A percentile compares a stretch with the other conserved stretches of the same genome.
These are phyloP conservation scores for Trichosanthes truncata DNA, from an alignment of 306 rosid genomes.

Conservation along the genomic window DNA sequence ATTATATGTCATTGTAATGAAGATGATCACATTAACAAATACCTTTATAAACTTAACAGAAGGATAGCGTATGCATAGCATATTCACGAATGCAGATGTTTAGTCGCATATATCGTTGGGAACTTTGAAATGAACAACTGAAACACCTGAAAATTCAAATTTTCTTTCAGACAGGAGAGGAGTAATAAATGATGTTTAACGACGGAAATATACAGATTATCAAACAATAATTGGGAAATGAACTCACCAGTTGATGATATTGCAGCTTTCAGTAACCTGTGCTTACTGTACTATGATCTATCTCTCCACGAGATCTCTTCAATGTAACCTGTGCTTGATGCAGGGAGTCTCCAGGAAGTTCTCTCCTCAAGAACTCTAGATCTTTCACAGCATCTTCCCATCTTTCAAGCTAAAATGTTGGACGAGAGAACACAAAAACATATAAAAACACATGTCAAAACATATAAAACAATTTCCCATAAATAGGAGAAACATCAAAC, in stretches of 20 bases:
- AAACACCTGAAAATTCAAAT: conserved; percentile 48
- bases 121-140: conserved; percentile 69
- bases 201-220: not conserved
- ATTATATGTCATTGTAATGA: not conserved
- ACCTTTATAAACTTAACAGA: conserved; percentile 66
- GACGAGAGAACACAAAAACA: not conserved
- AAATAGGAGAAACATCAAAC: not conserved
- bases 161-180: not conserved
- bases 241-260: conserved; percentile 57
- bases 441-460: conserved; percentile 10
- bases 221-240: not conserved
- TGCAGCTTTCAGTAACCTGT: conserved; percentile 57
- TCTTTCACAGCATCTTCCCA: conserved; percentile 84
- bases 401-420: conserved; percentile 57
- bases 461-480: conserved; percentile 4
- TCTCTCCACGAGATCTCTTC: conserved; percentile 40
- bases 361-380: conserved; percentile 56
- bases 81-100: conserved; percentile 72
- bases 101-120: conserved; percentile 58
- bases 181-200: not conserved
- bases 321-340: conserved; percentile 49
- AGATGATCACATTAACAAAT: not conserved
- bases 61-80: conserved; percentile 71
- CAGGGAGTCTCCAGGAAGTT: conserved; percentile 71
- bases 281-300: conserved; percentile 32